Conservation (phyloP, 2,329 filamentous ascomycete genomes). For the Epichloe festucae region DNA sequence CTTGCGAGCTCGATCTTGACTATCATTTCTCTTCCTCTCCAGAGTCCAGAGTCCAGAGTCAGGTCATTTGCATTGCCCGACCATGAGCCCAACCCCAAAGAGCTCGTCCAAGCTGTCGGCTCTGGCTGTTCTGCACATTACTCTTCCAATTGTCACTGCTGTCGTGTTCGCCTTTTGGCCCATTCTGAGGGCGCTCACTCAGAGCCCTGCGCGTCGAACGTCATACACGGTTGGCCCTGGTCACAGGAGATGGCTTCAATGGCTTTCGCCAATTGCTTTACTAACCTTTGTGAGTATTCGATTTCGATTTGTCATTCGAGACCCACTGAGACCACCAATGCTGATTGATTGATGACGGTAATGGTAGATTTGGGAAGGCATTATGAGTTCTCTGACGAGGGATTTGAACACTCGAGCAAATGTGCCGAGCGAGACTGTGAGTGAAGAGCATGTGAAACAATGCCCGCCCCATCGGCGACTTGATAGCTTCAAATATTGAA, state of each 20-base stretch:
- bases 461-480: too few species aligned
- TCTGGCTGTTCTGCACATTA: constrained; percentile 2
- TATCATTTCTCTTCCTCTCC: too few species aligned
- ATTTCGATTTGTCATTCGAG: not conserved
- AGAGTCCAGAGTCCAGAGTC: not conserved
- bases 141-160: constrained; percentile 1
- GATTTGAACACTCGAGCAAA: not conserved
- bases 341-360: not conserved
- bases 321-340: not conserved
- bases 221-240: not conserved
- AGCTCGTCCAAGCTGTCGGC: not conserved
- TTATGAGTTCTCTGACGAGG: not conserved
- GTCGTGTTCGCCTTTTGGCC: not conserved
- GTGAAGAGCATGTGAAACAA: not conserved
- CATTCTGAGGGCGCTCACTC: not conserved
- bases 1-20: too few species aligned
- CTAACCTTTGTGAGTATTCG: constrained; percentile 4
- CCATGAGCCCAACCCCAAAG: not conserved
- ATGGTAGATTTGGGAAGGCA: constrained; percentile 2
- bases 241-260: not conserved
- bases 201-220: constrained; percentile 1
- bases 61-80: not conserved
- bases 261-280: not conserved
- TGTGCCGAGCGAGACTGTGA: constrained; percentile 1
- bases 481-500: not conserved